Percentiles rank a stretch among this genome's conserved stretches.
These are phyloP conservation scores for Citrus inodora DNA, from an alignment of 345 rosid genomes.

Conservation along the genomic window DNA sequence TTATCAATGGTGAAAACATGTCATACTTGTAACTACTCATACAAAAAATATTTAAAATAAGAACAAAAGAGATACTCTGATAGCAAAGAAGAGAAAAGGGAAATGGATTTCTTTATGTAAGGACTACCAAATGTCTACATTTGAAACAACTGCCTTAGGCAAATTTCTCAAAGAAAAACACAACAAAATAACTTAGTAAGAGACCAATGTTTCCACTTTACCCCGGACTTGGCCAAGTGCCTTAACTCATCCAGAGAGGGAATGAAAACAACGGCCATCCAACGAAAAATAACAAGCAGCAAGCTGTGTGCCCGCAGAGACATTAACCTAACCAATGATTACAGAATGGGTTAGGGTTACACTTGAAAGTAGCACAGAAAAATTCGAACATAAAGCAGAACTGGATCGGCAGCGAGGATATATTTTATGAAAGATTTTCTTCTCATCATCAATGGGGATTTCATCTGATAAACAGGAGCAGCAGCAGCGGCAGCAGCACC, in stretches of 20 bases:
- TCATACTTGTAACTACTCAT: too few relatives aligned
- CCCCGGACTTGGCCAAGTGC: slow-evolving; percentile 17
- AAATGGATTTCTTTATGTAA: too few relatives aligned
- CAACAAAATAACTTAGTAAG: not conserved
- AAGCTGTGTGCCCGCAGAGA: not conserved
- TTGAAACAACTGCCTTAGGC: too few relatives aligned
- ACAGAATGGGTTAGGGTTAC: not conserved
- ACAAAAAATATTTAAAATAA: too few relatives aligned
- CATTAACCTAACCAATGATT: not conserved
- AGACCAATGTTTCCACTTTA: slow-evolving; percentile 40
- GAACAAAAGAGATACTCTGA: too few relatives aligned
- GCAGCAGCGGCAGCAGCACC: not conserved
- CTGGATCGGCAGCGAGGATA: not conserved
- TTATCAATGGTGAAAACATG: too few relatives aligned
- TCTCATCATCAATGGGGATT: not conserved
- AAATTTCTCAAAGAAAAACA: too few relatives aligned
- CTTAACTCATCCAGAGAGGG: slow-evolving; percentile 20
- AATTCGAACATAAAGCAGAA: not conserved
- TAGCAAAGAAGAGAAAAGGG: too few relatives aligned
- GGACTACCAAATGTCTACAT: too few relatives aligned
- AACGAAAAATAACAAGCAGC: not conserved
- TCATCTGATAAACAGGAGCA: not conserved
- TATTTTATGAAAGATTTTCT: not conserved
- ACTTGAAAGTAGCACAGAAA: not conserved
- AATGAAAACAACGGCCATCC: slow-evolving; percentile 31